Base-by-base conservation (phyloP, 805 yeast genomes). In the Yarrowia hollandica region DNA sequence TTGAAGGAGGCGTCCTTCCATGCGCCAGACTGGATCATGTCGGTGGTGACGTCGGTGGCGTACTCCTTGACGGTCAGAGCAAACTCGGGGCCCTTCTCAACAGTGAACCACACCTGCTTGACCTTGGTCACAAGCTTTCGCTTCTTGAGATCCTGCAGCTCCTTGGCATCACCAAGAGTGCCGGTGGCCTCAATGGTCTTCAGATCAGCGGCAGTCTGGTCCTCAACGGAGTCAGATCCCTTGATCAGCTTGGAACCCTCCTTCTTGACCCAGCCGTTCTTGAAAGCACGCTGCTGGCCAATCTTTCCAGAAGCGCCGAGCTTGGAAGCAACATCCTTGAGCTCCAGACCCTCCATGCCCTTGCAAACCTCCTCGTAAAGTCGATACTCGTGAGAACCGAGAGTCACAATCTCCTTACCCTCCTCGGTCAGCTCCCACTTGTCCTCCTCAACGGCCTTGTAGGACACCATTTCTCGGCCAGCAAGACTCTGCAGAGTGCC, bases 271-370 rank as follows among this genome's bases (percentile, higher is more conserved):
- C 99, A 94, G 38, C 96, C 95, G 72, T 91, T 91, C 74, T 90
- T 92, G 81, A 94, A 95, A 15, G 98, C 99, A 68, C 91, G 85
- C 66, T 96, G 96, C 76, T 94, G 99, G 63, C 99, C 99, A 64
- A 92, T 80, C 66, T 85, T 85, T 63, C 97, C 98, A 19, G 62
- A 42, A 61, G 83, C 83, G 60, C 97, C 97, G 74, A 92, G 77
- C 64, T 85, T 80, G 60, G 83, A 71, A 54, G 67, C 67, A 31
- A 75, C 74, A 16, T 92, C 97, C 21, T 86, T 71, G 66, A 94
- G 84, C 69, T 87, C 88, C 67, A 94, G 79, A 33, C 92, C 90
- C 60, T 87, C 96, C 54, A 91, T 73, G 46, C 85, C 77, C 66
- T 83, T 80, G 59, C 87, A 77, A 42, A 94, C 90, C 70, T 68